Base-by-base conservation (phyloP, 2,329 filamentous ascomycete species). In the Cordyceps pruinosa region DNA sequence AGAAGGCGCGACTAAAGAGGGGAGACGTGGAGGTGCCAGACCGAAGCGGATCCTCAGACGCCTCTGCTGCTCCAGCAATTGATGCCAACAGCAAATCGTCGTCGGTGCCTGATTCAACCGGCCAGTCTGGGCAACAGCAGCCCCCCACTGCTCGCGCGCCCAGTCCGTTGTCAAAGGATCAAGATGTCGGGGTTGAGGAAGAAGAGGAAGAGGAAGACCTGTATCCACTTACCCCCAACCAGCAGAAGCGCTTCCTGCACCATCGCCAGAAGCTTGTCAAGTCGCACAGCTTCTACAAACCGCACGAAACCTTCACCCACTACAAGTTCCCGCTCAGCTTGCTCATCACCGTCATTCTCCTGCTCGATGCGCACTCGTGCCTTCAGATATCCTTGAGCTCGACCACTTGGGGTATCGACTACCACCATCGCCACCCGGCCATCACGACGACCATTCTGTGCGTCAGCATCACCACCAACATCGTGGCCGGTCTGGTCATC, bases 231-330 rank as follows among this genome's bases (percentile, higher is more conserved):
- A 84, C 77, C 0, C 74, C 75, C 5, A 72, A 80, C 59, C 87
- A 94, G 68, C 87, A 91, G 66, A 78, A 79, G 59, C 82, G 80
- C 49, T 78, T 95, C 10, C 78, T 85, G 51, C 86, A 94, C 67
- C 90, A 95, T 66, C 87, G 92, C 66, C 80, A 77, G 63, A 93
- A 92, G 66, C 88, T 94, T 66, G 80, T 87, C 66, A 90, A 87
- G 63, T 90, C 87, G 0, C 90, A 95, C 69, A 91, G 88, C 6
- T 95, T 93, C 70, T 95, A 95, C 77, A 92, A 92, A 65, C 89
- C 90, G 0, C 87, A 95, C 69, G 90, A 95, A 71, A 95, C 90
- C 0, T 77, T 83, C 34, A 95, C 90, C 0, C 90, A 95, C 68
- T 79, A 84, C 66, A 87, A 90, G 0, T 95, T 95, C 60, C 89